Evolutionary conservation across 495 filamentous ascomycete species (phyloP).

Genomic region (Penicillium longicatenatum): DNA sequence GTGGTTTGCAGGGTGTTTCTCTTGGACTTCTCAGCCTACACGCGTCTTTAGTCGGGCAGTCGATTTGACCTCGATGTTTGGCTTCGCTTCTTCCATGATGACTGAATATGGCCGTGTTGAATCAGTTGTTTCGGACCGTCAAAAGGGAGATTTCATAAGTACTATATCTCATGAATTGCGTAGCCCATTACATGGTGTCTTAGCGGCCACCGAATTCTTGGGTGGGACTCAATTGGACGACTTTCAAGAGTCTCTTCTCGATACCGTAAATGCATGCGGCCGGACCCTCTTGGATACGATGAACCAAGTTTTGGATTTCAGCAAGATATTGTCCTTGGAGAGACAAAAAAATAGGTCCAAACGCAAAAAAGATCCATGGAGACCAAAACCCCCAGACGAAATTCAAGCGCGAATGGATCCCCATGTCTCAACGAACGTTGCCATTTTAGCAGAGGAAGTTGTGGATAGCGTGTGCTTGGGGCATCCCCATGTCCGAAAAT

Average conservation of each 20-base stretch:
- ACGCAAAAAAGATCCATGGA: slow-evolving; percentile 8
- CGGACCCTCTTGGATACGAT: slow-evolving; percentile 61
- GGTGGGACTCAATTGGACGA: background rate
- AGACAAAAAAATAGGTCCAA: slow-evolving; percentile 9
- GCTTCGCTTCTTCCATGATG: slow-evolving; percentile 68
- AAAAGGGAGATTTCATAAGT: slow-evolving; percentile 41
- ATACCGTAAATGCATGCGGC: background rate
- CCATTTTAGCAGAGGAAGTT: slow-evolving; percentile 15
- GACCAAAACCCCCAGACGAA: background rate
- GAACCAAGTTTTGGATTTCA: slow-evolving; percentile 23
- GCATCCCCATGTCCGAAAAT: slow-evolving; percentile 3
- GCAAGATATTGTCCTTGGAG: slow-evolving; percentile 18
- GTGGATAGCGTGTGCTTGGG: slow-evolving; percentile 18
- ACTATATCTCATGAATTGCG: background rate
- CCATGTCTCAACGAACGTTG: slow-evolving; percentile 8
- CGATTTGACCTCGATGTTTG: slow-evolving; percentile 50
- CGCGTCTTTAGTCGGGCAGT: slow-evolving; percentile 37
- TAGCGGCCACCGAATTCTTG: background rate
- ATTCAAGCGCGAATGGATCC: background rate
- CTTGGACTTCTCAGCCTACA: slow-evolving; percentile 53
- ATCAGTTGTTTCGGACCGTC: slow-evolving; percentile 52
- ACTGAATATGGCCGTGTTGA: slow-evolving; percentile 63
- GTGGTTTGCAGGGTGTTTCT: slow-evolving; percentile 67
- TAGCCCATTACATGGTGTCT: background rate
- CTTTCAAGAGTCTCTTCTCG: background rate